Conservation (phyloP, 2,329 filamentous ascomycete species). For the Dryadomyces sulphureus region DNA sequence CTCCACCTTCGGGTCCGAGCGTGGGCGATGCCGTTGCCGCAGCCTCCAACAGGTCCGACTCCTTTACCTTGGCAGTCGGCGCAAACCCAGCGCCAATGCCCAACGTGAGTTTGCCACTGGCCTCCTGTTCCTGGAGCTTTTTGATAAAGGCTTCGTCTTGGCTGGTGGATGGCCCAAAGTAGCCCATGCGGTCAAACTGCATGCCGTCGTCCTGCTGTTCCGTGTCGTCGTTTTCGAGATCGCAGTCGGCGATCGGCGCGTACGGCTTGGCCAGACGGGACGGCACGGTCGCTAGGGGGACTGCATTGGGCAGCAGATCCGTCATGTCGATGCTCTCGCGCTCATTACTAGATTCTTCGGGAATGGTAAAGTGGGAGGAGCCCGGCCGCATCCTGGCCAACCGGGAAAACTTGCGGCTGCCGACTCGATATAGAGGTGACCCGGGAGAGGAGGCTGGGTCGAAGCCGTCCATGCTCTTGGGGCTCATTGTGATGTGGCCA, state of each 20-base stretch:
- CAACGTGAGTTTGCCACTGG: slow-evolving; percentile 39
- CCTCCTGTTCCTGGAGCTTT: slow-evolving; percentile 35
- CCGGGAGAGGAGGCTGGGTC: too few relatives aligned
- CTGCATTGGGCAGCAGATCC: slow-evolving; percentile 23
- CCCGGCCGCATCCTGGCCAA: slow-evolving; percentile 5
- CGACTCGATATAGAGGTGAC: background rate
- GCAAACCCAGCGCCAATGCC: slow-evolving; percentile 40
- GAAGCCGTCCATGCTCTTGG: too few relatives aligned
- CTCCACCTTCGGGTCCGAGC: background rate
- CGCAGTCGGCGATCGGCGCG: slow-evolving; percentile 18
- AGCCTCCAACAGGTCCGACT: slow-evolving; percentile 31
- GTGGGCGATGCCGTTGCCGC: slow-evolving; percentile 26
- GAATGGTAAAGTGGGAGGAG: slow-evolving; percentile 16
- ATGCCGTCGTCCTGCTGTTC: slow-evolving; percentile 13
- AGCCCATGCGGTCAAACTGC: slow-evolving; percentile 30
- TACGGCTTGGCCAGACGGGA: slow-evolving; percentile 13
- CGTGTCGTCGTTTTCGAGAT: slow-evolving; percentile 15
- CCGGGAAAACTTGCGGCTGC: slow-evolving; percentile 6
- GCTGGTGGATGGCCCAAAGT: slow-evolving; percentile 27
- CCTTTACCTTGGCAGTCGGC: slow-evolving; percentile 30
- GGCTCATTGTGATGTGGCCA: too few relatives aligned
- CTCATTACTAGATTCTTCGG: slow-evolving; percentile 24
- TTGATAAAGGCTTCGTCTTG: slow-evolving; percentile 30
- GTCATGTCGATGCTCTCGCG: slow-evolving; percentile 20
- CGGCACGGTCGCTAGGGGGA: slow-evolving; percentile 18